Conservation (phyloP, 192 early-diverging fungal species). For the Funneliformis geosporum region DNA sequence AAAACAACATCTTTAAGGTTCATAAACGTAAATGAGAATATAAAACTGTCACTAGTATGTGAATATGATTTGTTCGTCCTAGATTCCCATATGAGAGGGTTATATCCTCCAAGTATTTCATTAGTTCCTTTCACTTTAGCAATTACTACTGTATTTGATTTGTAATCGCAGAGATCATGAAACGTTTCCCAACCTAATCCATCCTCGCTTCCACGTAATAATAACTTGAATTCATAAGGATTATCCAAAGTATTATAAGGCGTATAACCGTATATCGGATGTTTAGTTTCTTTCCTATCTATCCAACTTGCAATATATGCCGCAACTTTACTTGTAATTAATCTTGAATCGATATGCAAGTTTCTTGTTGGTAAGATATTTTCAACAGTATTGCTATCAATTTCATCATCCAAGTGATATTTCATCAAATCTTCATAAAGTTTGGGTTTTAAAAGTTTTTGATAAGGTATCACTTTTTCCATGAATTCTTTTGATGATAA, state of each 20-base stretch:
- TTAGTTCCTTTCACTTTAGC: not conserved
- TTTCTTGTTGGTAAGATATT: not conserved
- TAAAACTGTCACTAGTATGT: slow-evolving; percentile 13
- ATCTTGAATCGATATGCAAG: no score
- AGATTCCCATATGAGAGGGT: not conserved
- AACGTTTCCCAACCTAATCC: slow-evolving; percentile 5
- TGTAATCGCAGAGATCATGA: not conserved
- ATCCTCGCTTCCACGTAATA: not conserved
- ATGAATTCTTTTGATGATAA: not conserved
- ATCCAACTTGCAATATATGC: not conserved
- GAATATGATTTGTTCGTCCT: not conserved
- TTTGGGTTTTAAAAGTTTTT: not conserved
- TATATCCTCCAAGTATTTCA: slow-evolving; percentile 23
- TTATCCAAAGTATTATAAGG: not conserved
- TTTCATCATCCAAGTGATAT: not conserved
- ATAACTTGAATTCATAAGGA: not conserved
- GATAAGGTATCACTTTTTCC: not conserved
- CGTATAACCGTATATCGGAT: not conserved
- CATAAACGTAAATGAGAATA: not conserved
- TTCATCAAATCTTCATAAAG: not conserved
- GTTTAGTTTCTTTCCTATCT: not conserved
- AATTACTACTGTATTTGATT: not conserved
- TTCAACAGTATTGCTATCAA: no score
- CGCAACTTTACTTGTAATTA: not conserved
- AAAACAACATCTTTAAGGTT: not conserved